Evolutionary conservation across 139 green algal genomes (phyloP).

Genomic region (Ettlia oleoabundans): DNA sequence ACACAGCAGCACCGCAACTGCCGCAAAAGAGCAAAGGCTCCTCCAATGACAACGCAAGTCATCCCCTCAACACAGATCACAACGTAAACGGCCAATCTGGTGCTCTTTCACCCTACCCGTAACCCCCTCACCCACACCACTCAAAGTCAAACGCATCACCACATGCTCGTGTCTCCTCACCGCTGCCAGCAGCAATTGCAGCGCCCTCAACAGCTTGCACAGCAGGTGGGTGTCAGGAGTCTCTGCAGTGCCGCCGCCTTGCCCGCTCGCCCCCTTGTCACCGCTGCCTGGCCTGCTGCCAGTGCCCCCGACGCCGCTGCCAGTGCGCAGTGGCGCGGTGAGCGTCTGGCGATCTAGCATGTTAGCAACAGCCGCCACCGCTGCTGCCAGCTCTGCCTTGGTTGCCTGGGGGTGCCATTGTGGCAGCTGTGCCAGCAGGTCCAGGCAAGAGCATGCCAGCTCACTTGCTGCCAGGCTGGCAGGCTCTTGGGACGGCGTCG

Average conservation of each 20-base stretch:
- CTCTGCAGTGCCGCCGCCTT: not conserved
- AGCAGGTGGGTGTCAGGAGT: not conserved
- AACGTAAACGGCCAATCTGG: too few relatives aligned
- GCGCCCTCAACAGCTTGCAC: slow-evolving; percentile 25
- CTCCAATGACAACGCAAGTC: too few relatives aligned
- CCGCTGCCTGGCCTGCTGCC: not conserved
- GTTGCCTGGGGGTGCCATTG: not conserved
- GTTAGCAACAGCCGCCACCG: not conserved
- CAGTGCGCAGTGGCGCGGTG: not conserved
- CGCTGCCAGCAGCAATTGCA: slow-evolving; percentile 32
- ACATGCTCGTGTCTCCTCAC: not conserved
- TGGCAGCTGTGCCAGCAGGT: slow-evolving; percentile 26
- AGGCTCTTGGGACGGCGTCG: too few relatives aligned
- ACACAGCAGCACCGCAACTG: not conserved
- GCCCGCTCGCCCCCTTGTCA: too few relatives aligned
- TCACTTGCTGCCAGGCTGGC: not conserved
- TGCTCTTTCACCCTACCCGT: too few relatives aligned
- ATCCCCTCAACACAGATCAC: too few relatives aligned
- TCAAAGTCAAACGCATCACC: too few relatives aligned
- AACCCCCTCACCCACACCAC: too few relatives aligned
- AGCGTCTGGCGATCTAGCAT: not conserved
- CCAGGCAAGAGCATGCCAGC: slow-evolving; percentile 12
- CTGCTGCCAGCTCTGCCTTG: not conserved
- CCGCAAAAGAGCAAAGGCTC: not conserved
- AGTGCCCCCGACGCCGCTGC: too few relatives aligned